phyloP scores from a whole-genome alignment of 305 asterid species.

The Salvia sclarea region DNA sequence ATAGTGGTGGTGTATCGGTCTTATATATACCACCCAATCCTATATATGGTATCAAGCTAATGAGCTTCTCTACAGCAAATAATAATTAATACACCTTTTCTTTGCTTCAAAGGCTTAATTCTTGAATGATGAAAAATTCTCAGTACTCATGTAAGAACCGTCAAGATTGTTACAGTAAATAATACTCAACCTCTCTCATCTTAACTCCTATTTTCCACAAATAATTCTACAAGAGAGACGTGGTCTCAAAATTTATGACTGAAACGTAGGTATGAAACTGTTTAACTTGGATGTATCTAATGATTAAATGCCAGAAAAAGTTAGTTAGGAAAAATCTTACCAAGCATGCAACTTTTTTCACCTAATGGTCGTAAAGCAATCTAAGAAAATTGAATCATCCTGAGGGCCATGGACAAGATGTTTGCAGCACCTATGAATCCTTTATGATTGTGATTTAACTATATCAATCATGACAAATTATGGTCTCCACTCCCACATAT shows the following conservation, averaged over 20 bases:
- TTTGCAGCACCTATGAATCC: constrained; percentile 33
- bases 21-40: no score
- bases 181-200: not conserved
- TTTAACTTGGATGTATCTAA: not conserved
- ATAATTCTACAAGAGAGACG: not conserved
- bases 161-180: not conserved
- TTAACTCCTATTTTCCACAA: not conserved
- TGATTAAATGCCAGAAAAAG: constrained; percentile 22
- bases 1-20: no score
- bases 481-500: constrained; percentile 33
- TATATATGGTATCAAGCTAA: constrained; percentile 16
- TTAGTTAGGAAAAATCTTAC: constrained; percentile 28
- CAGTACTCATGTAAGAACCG: not conserved
- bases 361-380: constrained; percentile 42
- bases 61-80: not conserved
- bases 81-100: not conserved
- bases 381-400: constrained; percentile 26
- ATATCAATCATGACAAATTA: constrained; percentile 44
- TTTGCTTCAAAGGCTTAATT: not conserved
- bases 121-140: not conserved
- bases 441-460: constrained; percentile 39
- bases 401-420: constrained; percentile 29
- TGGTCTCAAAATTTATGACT: not conserved
- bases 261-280: not conserved
- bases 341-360: constrained; percentile 43